Evolutionary conservation across 495 filamentous ascomycete genomes (phyloP), one percentile per base, ranked within the genome.

Genomic region (Hapsidospora chrysogenum): DNA sequence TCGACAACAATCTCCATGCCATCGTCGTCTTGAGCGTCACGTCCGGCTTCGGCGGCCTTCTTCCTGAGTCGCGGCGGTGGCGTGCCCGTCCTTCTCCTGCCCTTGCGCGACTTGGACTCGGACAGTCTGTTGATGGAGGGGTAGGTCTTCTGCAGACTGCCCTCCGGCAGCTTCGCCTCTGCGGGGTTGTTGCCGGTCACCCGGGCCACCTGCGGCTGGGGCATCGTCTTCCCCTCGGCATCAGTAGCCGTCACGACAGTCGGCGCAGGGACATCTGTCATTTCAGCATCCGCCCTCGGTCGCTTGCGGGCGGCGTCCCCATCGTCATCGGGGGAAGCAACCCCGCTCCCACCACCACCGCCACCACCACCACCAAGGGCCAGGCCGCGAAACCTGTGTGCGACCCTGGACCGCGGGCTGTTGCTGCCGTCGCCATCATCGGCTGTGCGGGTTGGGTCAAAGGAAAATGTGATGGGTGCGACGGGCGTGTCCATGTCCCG

Each of bases 401-500:
- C 74, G 35, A 82, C 74, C 22, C 56, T 66, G 10, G 70, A 67
- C 40, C 70, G 65, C 19, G 79, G 77, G 46, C 78, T 83, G 20
- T 48, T 50, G 41, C 48, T 56, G 28, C 54, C 56, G 19, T 58
- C 56, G 28, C 54, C 56, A 21, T 58, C 56, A 17, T 61, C 57
- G 31, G 42, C 14, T 22, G 51, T 29, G 13, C 42, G 35, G 36
- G 46, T 39, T 18, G 49, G 29, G 35, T 56, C 50, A 30, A 64
- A 63, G 1, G 59, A 54, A 41, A 61, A 62, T 9, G 4, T 27
- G 20, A 33, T 29, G 22, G 29, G 11, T 17, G 14, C 36, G 33
- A 33, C 9, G 31, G 36, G 42, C 21, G 49, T 51, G 20, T 51
- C 41, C 37, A 54, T 43, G 29, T 45, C 44, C 19, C 57, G 60